Evolutionary conservation across 1,284 basidiomycete species (phyloP).

Genomic region (Sanghuangporus baumii): DNA sequence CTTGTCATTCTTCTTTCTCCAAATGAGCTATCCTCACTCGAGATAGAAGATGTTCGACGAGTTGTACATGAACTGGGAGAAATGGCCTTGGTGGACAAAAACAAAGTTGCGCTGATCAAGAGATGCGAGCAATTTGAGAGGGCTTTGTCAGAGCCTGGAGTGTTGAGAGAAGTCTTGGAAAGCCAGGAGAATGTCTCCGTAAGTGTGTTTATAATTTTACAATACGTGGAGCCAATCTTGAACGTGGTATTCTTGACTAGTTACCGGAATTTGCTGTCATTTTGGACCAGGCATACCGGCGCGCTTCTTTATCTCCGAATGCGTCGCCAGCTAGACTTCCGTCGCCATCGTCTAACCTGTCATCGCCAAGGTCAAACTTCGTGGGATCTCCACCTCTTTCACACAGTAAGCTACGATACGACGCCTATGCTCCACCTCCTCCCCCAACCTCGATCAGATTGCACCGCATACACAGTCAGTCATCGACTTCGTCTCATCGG

Average conservation of each 20-base stretch:
- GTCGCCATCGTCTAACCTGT: neutral
- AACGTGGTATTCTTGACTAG: neutral
- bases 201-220: neutral
- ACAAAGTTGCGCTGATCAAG: conserved; percentile 31
- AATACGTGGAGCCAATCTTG: neutral
- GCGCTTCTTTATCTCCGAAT: neutral
- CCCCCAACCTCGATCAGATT: neutral
- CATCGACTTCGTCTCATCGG: conserved; percentile 7
- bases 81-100: conserved; percentile 23
- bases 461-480: neutral
- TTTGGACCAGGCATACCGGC: neutral
- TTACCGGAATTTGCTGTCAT: conserved; percentile 13
- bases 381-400: conserved; percentile 29
- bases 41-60: neutral
- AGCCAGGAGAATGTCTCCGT: neutral
- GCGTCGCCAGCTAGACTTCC: conserved; percentile 18
- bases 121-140: conserved; percentile 60
- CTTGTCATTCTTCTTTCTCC: conserved; percentile 42
- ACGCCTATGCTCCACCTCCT: conserved; percentile 51
- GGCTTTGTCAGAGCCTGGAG: conserved; percentile 30
- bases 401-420: conserved; percentile 54
- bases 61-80: neutral
- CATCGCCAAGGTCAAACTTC: conserved; percentile 2
- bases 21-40: neutral
- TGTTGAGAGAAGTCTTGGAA: conserved; percentile 34